A percentile compares a stretch with the other conserved stretches of the same genome.
Conservation (phyloP, 2,329 filamentous ascomycete species). For the Alternaria sp. region DNA sequence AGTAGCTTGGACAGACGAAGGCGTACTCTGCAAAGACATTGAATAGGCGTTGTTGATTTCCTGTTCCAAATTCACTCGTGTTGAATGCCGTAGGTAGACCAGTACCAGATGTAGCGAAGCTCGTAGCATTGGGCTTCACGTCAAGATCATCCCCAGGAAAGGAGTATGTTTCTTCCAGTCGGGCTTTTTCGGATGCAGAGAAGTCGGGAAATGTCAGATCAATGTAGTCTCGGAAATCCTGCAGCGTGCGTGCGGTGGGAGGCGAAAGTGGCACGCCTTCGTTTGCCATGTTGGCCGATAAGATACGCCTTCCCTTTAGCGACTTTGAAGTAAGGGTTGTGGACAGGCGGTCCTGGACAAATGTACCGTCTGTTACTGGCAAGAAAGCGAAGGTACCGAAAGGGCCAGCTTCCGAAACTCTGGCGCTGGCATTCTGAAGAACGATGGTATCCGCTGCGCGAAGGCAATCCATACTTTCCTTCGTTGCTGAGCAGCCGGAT, state of each 20-base stretch:
- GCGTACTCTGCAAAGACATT: slow-evolving; percentile 55
- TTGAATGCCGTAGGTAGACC: slow-evolving; percentile 34
- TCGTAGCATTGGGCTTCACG: slow-evolving; percentile 28
- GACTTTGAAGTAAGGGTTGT: slow-evolving; percentile 30
- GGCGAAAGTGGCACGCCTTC: slow-evolving; percentile 50
- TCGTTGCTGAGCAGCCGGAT: slow-evolving; percentile 32
- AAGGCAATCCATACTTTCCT: slow-evolving; percentile 36
- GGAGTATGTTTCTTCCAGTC: slow-evolving; percentile 36
- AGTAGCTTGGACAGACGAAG: slow-evolving; percentile 51
- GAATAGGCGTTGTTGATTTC: slow-evolving; percentile 48
- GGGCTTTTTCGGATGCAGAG: slow-evolving; percentile 32
- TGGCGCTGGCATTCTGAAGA: slow-evolving; percentile 38
- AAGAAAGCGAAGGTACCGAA: slow-evolving; percentile 53
- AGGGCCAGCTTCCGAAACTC: slow-evolving; percentile 39
- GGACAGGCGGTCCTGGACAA: slow-evolving; percentile 46
- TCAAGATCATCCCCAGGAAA: slow-evolving; percentile 33
- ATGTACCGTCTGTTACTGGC: slow-evolving; percentile 50
- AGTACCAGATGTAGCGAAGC: slow-evolving; percentile 35
- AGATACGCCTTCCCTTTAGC: slow-evolving; percentile 35
- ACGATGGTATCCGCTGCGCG: slow-evolving; percentile 29
- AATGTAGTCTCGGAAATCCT: slow-evolving; percentile 40
- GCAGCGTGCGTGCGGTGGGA: slow-evolving; percentile 32
- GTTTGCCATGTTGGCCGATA: slow-evolving; percentile 46
- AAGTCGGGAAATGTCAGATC: slow-evolving; percentile 45
- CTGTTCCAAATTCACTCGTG: slow-evolving; percentile 38